Conservation (phyloP, 2,329 filamentous ascomycete species). For the Pestalotiopsis fici region DNA sequence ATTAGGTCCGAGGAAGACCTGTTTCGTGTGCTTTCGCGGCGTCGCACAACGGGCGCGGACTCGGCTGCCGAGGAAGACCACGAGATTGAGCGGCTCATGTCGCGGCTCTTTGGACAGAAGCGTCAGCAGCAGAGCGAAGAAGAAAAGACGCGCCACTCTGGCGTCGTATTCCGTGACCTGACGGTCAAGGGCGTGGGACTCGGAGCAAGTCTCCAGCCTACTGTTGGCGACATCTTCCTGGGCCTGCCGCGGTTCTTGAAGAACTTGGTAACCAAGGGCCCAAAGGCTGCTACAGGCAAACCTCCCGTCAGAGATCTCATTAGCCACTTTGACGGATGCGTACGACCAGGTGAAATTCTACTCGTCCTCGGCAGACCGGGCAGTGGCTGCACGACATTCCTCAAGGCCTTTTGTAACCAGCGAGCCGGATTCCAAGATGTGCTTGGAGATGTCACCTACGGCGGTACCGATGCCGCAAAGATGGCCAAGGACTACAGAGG, state of each 20-base stretch:
- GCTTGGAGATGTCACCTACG: constrained; percentile 61
- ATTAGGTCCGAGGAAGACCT: constrained; percentile 50
- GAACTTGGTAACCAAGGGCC: constrained; percentile 24
- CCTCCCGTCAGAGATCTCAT: constrained; percentile 37
- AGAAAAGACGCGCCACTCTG: constrained; percentile 68
- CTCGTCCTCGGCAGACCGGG: constrained; percentile 48
- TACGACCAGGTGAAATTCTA: constrained; percentile 52
- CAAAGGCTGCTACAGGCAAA: constrained; percentile 35
- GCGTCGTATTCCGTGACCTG: constrained; percentile 69
- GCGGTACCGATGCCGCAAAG: constrained; percentile 43
- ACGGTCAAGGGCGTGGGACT: constrained; percentile 71
- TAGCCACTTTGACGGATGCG: constrained; percentile 56
- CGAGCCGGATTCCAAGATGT: constrained; percentile 49
- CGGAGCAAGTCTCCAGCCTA: constrained; percentile 56
- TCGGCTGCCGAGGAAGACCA: constrained; percentile 38
- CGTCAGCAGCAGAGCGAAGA: constrained; percentile 68
- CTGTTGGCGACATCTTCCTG: constrained; percentile 37
- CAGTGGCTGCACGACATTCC: constrained; percentile 54
- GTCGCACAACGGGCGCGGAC: constrained; percentile 34
- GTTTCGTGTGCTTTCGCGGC: constrained; percentile 48
- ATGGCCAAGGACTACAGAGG: constrained; percentile 58
- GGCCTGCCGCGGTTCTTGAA: constrained; percentile 26
- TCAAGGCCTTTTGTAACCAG: constrained; percentile 67
- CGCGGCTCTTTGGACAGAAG: constrained; percentile 68
- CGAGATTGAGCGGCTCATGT: constrained; percentile 66